Conservation (phyloP, 2,329 filamentous ascomycete genomes). For the Aspergillus sp. region DNA sequence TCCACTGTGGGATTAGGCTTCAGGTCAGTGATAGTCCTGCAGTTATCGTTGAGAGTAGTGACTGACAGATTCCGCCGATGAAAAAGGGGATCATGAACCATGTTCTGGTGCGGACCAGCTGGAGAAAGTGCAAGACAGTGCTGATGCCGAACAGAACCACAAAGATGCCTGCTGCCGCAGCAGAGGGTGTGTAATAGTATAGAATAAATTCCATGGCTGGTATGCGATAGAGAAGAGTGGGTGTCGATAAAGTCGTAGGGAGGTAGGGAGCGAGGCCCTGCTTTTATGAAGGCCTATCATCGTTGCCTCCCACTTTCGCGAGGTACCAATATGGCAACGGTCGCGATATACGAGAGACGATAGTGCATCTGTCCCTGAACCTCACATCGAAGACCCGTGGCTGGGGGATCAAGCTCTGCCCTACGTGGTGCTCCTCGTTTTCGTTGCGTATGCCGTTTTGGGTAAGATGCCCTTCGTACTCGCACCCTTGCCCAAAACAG, state of each 20-base stretch:
- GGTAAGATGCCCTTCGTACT: neutral
- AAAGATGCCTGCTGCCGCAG: constrained; percentile 27
- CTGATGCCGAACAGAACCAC: constrained; percentile 26
- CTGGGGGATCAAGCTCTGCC: neutral
- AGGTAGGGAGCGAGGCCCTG: neutral
- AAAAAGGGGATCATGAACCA: constrained; percentile 35
- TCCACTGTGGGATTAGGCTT: constrained; percentile 45
- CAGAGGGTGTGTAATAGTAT: constrained; percentile 30
- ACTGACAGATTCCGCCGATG: constrained; percentile 41
- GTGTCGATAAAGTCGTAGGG: neutral
- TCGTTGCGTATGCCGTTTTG: constrained; percentile 2
- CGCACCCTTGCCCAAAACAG: neutral
- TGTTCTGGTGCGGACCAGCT: constrained; percentile 27
- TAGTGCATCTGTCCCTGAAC: neutral
- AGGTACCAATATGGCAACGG: neutral
- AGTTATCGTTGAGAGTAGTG: neutral
- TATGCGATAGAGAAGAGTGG: neutral
- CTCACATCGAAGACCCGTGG: neutral
- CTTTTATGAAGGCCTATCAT: neutral
- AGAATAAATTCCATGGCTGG: constrained; percentile 19
- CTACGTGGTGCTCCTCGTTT: neutral
- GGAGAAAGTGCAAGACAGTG: constrained; percentile 28
- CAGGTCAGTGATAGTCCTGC: neutral
- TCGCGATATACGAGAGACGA: neutral
- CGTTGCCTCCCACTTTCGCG: neutral